Percentiles rank a stretch among this genome's conserved stretches.
These are phyloP conservation scores for Sordariomycetes sp. DNA, from an alignment of 2,329 filamentous ascomycete genomes.

Conservation along the genomic window DNA sequence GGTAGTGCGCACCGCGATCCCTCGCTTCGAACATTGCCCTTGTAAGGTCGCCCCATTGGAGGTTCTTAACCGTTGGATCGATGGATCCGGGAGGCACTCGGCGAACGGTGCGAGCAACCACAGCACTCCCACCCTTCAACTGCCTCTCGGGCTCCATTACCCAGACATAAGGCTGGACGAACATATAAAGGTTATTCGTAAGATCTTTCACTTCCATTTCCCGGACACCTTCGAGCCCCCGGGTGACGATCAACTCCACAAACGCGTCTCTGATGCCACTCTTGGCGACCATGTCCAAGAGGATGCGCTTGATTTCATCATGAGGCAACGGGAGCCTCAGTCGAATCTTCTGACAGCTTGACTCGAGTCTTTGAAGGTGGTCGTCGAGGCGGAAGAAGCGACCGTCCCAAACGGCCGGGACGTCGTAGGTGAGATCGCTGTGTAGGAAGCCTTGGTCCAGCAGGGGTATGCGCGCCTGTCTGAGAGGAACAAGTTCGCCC, in stretches of 20 bases:
- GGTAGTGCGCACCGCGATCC: slow-evolving; percentile 35
- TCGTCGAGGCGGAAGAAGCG: slow-evolving; percentile 42
- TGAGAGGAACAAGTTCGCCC: slow-evolving; percentile 29
- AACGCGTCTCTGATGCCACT: slow-evolving; percentile 39
- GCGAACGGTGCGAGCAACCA: slow-evolving; percentile 35
- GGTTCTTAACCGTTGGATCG: slow-evolving; percentile 42
- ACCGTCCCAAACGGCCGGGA: slow-evolving; percentile 40
- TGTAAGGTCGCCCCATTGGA: slow-evolving; percentile 39
- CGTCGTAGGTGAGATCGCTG: slow-evolving; percentile 42
- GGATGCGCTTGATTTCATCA: slow-evolving; percentile 25
- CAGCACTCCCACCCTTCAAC: slow-evolving; percentile 25
- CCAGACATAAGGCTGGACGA: slow-evolving; percentile 39
- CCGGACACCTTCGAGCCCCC: slow-evolving; percentile 32
- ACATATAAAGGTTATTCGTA: slow-evolving; percentile 34
- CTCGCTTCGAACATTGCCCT: slow-evolving; percentile 34
- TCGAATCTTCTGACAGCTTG: slow-evolving; percentile 34
- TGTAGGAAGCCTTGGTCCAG: slow-evolving; percentile 42
- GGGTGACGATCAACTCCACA: slow-evolving; percentile 40
- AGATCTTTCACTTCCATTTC: slow-evolving; percentile 21
- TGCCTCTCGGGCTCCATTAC: slow-evolving; percentile 37
- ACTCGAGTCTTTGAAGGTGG: slow-evolving; percentile 33
- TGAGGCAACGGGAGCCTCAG: slow-evolving; percentile 29
- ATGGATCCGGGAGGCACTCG: slow-evolving; percentile 33
- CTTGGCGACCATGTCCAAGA: slow-evolving; percentile 33
- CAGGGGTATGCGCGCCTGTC: slow-evolving; percentile 38